Evolutionary conservation across 2,329 filamentous ascomycete species (phyloP).

Genomic region (Pseudocercospora macadamiae): DNA sequence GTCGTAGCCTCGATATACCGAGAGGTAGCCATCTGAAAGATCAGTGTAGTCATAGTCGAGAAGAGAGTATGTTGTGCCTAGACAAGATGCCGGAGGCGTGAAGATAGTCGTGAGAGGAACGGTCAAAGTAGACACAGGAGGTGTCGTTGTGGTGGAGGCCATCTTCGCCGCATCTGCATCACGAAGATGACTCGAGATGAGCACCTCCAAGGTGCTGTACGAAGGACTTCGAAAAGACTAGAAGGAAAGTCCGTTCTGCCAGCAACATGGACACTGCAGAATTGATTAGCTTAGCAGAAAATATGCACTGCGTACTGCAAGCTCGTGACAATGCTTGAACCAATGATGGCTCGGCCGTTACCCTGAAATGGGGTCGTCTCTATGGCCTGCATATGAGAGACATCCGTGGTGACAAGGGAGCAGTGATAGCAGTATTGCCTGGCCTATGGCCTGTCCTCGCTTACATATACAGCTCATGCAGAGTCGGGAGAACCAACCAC

Average conservation of each 20-base stretch:
- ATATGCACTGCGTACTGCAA: not conserved
- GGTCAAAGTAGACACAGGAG: not conserved
- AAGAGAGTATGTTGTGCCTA: not conserved
- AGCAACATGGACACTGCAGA: not conserved
- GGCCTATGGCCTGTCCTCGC: not conserved
- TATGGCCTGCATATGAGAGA: not conserved
- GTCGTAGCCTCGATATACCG: constrained; percentile 11
- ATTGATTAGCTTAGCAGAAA: not conserved
- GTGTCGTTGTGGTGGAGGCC: not conserved
- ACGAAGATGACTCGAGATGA: not conserved
- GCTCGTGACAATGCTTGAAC: not conserved
- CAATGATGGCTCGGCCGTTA: not conserved
- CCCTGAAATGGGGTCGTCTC: not conserved
- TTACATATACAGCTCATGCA: not conserved
- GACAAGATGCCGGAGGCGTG: not conserved
- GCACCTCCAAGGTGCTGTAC: not conserved
- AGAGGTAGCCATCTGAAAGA: not conserved
- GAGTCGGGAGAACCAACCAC: not conserved
- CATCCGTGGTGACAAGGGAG: not conserved
- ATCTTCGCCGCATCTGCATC: not conserved
- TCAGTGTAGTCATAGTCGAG: not conserved
- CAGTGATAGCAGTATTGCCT: not conserved
- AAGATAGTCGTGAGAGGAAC: not conserved
- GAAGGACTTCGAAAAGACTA: too few relatives aligned
- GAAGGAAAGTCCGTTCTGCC: not conserved